These are phyloP conservation scores for Fusarium verticillioides DNA, from an alignment of 2,329 filamentous ascomycete species.

Conservation along the genomic window DNA sequence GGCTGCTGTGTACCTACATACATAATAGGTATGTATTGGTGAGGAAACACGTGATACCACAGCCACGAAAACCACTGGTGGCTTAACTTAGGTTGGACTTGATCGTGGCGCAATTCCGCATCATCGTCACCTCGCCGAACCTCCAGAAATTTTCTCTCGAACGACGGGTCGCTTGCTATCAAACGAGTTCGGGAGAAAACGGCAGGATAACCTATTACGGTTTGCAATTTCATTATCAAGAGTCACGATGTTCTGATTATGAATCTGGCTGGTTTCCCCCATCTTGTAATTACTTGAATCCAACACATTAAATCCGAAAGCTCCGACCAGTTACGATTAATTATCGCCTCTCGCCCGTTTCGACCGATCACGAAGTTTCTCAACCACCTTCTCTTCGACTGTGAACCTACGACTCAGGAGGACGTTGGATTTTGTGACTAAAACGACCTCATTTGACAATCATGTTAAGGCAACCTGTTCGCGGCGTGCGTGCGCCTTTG, in stretches of 20 bases:
- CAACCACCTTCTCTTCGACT: not conserved
- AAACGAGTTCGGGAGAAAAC: constrained; percentile 13
- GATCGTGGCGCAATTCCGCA: constrained; percentile 41
- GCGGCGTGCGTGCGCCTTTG: constrained; percentile 37
- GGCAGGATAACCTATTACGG: constrained; percentile 8
- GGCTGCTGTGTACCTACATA: not conserved
- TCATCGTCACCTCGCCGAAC: constrained; percentile 31
- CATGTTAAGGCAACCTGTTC: constrained; percentile 46
- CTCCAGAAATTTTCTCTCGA: constrained; percentile 27
- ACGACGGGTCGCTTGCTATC: constrained; percentile 10
- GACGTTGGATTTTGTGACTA: not conserved
- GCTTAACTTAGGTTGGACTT: not conserved
- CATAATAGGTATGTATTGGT: not conserved
- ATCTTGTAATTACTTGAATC: constrained; percentile 17
- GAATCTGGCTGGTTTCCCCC: constrained; percentile 1
- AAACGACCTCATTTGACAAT: not conserved
- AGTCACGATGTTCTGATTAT: constrained; percentile 25
- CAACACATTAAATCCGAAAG: constrained; percentile 35
- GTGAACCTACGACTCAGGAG: not conserved
- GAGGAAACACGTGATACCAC: constrained; percentile 25
- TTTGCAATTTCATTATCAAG: not conserved
- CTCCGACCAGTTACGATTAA: constrained; percentile 34
- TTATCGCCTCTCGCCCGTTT: constrained; percentile 30
- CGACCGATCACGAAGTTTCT: constrained; percentile 25
- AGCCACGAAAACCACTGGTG: not conserved